phyloP scores from a whole-genome alignment of 164 flowering plant species.

The Brasenia schreberi region DNA sequence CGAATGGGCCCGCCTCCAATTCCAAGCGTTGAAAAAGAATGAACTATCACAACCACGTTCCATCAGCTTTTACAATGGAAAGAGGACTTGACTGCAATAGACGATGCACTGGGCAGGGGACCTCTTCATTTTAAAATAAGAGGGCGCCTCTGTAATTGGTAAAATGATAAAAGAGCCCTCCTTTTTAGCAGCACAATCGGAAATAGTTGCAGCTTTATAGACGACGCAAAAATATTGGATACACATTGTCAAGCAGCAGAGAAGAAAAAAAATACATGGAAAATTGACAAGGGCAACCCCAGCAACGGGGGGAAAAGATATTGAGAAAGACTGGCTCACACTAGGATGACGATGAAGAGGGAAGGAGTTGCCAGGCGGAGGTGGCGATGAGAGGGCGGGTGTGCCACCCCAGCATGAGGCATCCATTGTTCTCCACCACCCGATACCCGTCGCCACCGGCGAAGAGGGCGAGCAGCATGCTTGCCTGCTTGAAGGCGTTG shows the following conservation, averaged over 20 bases:
- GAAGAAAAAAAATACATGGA: neutral
- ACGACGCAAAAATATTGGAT: neutral
- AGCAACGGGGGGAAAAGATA: neutral
- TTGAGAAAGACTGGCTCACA: neutral
- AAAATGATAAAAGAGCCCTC: no score
- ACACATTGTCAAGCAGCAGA: neutral
- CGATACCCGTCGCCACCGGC: conserved; percentile 68
- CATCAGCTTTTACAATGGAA: no score
- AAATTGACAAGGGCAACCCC: neutral
- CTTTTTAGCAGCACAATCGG: no score
- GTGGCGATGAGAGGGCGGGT: conserved; percentile 69
- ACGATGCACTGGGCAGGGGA: no score
- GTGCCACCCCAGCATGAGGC: conserved; percentile 79
- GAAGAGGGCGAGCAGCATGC: conserved; percentile 56
- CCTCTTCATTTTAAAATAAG: no score
- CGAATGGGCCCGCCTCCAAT: neutral
- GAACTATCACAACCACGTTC: no score
- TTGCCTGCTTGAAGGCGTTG: conserved; percentile 71
- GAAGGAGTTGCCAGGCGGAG: conserved; percentile 44
- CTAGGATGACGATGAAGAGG: neutral
- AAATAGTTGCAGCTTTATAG: no score
- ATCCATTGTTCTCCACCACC: conserved; percentile 69
- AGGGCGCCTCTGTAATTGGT: no score
- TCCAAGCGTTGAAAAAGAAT: neutral
- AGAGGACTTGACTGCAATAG: no score